Conservation (phyloP, 371 early-diverging fungal genomes). For the Gilbertella persicaria region DNA sequence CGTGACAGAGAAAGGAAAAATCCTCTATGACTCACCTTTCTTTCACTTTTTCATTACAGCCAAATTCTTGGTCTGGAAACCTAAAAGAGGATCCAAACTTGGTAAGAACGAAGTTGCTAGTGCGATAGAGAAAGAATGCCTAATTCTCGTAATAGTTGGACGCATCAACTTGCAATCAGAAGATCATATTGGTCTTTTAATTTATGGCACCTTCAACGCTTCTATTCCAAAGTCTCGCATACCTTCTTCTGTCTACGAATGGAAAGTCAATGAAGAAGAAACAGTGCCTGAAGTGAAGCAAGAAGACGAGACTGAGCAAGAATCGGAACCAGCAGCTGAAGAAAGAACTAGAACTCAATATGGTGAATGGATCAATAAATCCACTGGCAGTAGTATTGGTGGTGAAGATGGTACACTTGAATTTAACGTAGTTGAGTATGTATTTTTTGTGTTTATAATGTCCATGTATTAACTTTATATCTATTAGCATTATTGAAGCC, state of each 20-base stretch:
- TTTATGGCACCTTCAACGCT: slow-evolving; percentile 94
- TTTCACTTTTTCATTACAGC: slow-evolving; percentile 75
- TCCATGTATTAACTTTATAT: background rate
- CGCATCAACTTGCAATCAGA: slow-evolving; percentile 90
- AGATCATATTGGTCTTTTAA: slow-evolving; percentile 93
- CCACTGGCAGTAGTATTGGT: slow-evolving; percentile 56
- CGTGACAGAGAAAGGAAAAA: slow-evolving; percentile 59
- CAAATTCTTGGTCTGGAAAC: slow-evolving; percentile 82
- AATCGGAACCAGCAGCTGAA: slow-evolving; percentile 22
- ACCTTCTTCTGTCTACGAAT: slow-evolving; percentile 73
- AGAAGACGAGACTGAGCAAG: slow-evolving; percentile 24
- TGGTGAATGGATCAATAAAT: slow-evolving; percentile 63
- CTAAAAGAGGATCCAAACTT: slow-evolving; percentile 67
- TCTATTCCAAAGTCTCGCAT: slow-evolving; percentile 87
- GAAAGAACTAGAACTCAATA: slow-evolving; percentile 46
- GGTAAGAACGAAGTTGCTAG: slow-evolving; percentile 49
- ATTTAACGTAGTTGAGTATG: slow-evolving; percentile 66
- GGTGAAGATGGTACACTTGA: slow-evolving; percentile 58
- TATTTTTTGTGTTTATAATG: slow-evolving; percentile 7
- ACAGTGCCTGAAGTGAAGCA: slow-evolving; percentile 44
- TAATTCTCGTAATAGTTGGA: slow-evolving; percentile 60
- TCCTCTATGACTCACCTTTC: slow-evolving; percentile 86
- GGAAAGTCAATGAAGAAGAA: slow-evolving; percentile 51
- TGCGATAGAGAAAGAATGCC: background rate
- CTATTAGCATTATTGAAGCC: slow-evolving; percentile 65